Evolutionary conservation across 495 filamentous ascomycete species (phyloP), one percentile per base, ranked within the genome.

Genomic region (Trichoderma reesei): DNA sequence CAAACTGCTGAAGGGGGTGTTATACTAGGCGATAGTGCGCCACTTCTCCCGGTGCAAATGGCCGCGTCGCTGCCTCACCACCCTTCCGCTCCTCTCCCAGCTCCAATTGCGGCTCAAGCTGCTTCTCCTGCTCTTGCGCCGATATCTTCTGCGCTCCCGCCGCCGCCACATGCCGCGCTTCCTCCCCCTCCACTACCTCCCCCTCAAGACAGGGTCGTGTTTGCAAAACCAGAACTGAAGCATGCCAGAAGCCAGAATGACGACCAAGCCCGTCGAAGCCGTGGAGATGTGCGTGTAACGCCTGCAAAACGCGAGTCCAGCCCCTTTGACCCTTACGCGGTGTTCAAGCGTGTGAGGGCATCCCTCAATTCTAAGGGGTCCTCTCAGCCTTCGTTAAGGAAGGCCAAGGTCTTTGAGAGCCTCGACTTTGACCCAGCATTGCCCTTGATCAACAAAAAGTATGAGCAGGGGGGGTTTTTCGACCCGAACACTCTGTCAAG

Each of bases 291-390:
- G 41, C 60, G 37, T 16, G 39, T 61, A 9, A 20, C 36, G n/a
- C 33, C 60, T 41, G 6, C 16, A 16, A 81, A 80, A 65, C 68
- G 79, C 39, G 66, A 75, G 9, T 65, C 72, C 0, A 82, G 79
- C 62, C 80, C 80, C 18, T 82, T 83, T 64, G 79, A 79, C 56
- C 74, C 77, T 46, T 78, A 82, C 59, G 79, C 79, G 1, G 80
- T 84, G 6, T 83, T 76, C 67, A 79, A 82, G 62, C 76, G 75
- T 13, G 75, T 84, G n/a, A 64, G 69, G 37, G 78, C 76, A 1
- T 75, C 74, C 5, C 54, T 79, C 18, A 71, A 39, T n/a, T 63
- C 69, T 16, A 46, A 51, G 16, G 63, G 67, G 33, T 61, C 65
- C 3, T 26, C 60, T 13, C 56, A 46, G 5, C 11, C 31, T 2